Evolutionary conservation across 2,329 filamentous ascomycete genomes (phyloP).

Genomic region (Trichoderma endophyticum): DNA sequence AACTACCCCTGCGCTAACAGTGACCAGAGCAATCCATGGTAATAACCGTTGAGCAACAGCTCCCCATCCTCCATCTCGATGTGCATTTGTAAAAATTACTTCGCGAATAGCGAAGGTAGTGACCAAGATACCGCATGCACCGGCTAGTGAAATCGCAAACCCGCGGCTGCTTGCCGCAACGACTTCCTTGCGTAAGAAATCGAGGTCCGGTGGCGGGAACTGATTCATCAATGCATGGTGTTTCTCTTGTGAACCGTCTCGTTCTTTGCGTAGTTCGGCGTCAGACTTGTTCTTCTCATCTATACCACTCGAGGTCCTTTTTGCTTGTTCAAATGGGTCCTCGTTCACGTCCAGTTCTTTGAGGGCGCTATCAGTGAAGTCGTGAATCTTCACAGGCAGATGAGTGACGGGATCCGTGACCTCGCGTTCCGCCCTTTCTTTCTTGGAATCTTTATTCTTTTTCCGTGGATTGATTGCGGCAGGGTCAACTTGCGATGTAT

Average conservation of each 20-base stretch:
- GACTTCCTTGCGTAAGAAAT: conserved; percentile 37
- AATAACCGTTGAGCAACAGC: conserved; percentile 20
- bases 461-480: conserved; percentile 42
- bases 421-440: conserved; percentile 51
- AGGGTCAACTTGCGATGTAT: conserved; percentile 37
- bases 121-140: conserved; percentile 34
- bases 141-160: conserved; percentile 37
- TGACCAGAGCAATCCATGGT: conserved; percentile 37
- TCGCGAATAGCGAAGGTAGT: conserved; percentile 27
- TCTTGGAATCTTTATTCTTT: conserved; percentile 49
- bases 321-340: conserved; percentile 35
- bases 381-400: conserved; percentile 64
- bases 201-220: conserved; percentile 50
- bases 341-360: conserved; percentile 32
- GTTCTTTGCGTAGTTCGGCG: conserved; percentile 37
- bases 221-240: conserved; percentile 42
- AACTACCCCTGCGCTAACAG: background rate
- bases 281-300: conserved; percentile 39
- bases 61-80: background rate
- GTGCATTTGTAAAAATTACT: background rate
- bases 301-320: conserved; percentile 38
- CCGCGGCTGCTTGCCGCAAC: conserved; percentile 32
- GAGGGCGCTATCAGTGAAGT: conserved; percentile 63
- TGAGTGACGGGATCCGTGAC: conserved; percentile 73
- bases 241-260: conserved; percentile 34